Evolutionary conservation across 352 stramenopile genomes (phyloP), one percentile per base, ranked within the genome.

Genomic region (Phytopythium helicoides): DNA sequence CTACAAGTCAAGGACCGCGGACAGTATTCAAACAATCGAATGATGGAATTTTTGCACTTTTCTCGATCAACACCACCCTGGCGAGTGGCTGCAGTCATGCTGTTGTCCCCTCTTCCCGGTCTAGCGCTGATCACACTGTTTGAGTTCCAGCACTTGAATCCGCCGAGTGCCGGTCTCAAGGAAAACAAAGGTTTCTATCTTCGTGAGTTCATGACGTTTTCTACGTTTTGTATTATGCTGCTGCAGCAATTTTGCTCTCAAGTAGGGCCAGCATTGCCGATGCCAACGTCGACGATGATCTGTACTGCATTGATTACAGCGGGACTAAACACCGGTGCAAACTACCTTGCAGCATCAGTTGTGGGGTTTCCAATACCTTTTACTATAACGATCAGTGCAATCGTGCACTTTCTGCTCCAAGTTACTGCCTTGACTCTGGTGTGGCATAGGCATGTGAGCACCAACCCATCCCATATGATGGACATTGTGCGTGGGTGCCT

Each of bases 291-390:
- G 1, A 47, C 49, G 8, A 37, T 67, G 6, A 25, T 52, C 6
- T 46, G 31, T 4, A 64, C 58, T 8, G 56, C 51, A 14, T 10
- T 66, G 10, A 15, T 70, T 12, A 51, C 26, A 15, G 55, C 49
- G 1, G 49, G 37, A 31, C 46, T 44, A 18, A 58, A 56, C 12
- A 41, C 47, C 0, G 35, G 25, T 4, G 40, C 36, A 14, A 50
- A 40, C n/a, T 60, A 63, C n/a, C 18, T 37, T 6, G 22, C 66
- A 1, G 47, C 62, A 1, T 38, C 21, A 1, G 31, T 34, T 19
- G 49, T 72, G 16, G 66, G 56, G 12, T 76, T 64, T 35, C 66
- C 66, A 9, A 16, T 76, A 5, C 66, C 66, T 15, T 72, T 76
- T 38, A 52, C 60, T 1, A 57, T 71, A 10, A 26, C 34, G 23